Conservation (phyloP, 257 asterid genomes). For the Solanum peruvianum region DNA sequence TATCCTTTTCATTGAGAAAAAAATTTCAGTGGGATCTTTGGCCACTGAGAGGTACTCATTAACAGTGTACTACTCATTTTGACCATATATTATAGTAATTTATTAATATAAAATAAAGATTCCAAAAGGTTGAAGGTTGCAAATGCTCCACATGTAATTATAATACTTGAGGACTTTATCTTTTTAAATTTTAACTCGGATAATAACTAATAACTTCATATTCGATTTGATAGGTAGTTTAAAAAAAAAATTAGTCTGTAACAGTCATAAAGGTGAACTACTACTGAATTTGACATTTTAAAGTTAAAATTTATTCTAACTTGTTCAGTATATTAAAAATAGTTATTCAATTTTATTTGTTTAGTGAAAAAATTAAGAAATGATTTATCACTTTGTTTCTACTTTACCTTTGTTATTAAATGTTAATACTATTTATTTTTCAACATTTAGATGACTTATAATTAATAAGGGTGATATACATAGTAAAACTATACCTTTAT, state of each 20-base stretch:
- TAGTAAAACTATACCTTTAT: background rate
- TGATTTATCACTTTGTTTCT: too few species aligned
- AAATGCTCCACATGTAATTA: background rate
- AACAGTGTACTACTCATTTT: background rate
- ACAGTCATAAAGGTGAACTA: too few species aligned
- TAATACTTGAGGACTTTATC: background rate
- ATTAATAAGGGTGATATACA: background rate
- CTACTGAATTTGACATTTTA: background rate
- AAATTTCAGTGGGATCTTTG: background rate
- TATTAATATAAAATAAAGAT: background rate
- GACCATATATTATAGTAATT: background rate
- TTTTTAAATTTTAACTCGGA: background rate
- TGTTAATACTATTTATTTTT: too few species aligned
- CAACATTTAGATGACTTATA: too few species aligned
- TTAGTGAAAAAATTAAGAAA: too few species aligned
- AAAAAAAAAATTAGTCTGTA: too few species aligned
- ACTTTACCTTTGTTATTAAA: background rate
- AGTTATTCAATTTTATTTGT: too few species aligned
- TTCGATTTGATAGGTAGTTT: too few species aligned
- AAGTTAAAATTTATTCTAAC: too few species aligned
- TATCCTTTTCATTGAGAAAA: background rate
- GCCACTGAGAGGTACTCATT: background rate
- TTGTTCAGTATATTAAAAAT: too few species aligned
- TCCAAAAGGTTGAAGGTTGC: background rate
- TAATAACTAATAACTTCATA: background rate